Base-by-base conservation (phyloP, 2,329 filamentous ascomycete genomes). In the Tolypocladium ovalisporum region DNA sequence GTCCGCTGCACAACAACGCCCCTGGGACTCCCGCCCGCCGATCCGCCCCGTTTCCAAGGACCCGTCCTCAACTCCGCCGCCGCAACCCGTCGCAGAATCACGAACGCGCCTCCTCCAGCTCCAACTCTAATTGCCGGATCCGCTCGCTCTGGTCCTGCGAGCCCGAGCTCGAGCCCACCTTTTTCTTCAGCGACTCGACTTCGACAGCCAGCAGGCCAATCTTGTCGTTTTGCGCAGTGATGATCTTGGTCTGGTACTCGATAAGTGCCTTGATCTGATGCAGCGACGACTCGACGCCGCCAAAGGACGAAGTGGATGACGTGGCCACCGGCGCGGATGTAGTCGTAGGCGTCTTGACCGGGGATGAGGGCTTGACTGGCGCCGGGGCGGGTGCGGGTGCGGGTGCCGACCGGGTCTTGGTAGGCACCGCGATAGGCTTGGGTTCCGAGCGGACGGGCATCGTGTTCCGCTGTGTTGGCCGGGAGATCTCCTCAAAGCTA, bases 401-500 rank as follows among this genome's bases (percentile, higher is more conserved):
- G 32, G 58, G 59, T 13, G 61, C 58, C n/a, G 64, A 54, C 53
- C 63, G 62, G 17, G 61, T 62, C 64, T 65, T 62, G 58, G 57
- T 67, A 56, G 59, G 73, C 64, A 76, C 68, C 34, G 73, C 66
- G 15, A 69, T 63, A 27, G 75, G 70, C 66, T 79, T 80, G 55
- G 68, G 55, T 27, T 76, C 77, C 32, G 68, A 65, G 34, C 69
- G 70, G 52, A 69, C 58, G 24, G 73, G 70, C 27, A 70, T 65
- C 49, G 73, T 65, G 27, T 75, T 75, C 52, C 88, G 86, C 64
- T 89, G 87, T 13, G 82, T 75, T 24, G 90, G 89, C 68, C 90
- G 90, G 36, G 87, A 73, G 36, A 94, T 81, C 68, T 96, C 90
- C 68, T 97, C 92, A 63, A 97, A 97, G 73, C 87, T 90, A 1